These are phyloP conservation scores for Xylaria arbuscula DNA, from an alignment of 2,329 filamentous ascomycete species.

Conservation along the genomic window DNA sequence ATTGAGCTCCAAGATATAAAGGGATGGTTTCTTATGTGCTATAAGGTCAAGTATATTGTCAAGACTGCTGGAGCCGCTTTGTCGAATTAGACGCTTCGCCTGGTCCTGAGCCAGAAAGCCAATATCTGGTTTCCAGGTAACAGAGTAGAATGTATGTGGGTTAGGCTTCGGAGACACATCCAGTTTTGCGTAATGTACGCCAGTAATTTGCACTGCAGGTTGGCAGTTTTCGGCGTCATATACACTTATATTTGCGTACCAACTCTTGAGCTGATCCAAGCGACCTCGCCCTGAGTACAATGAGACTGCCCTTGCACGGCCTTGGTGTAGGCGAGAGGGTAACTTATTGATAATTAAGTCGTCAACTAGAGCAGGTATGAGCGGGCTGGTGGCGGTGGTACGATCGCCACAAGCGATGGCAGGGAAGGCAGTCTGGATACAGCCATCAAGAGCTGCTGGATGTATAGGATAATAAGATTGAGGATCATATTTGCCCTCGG, in stretches of 20 bases:
- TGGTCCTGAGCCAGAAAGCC: slow-evolving; percentile 31
- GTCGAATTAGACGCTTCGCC: not conserved
- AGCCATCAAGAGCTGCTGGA: slow-evolving; percentile 43
- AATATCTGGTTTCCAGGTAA: slow-evolving; percentile 44
- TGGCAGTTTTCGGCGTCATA: slow-evolving; percentile 40
- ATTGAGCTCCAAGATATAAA: slow-evolving; percentile 51
- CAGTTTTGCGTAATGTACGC: slow-evolving; percentile 39
- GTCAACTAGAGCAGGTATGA: slow-evolving; percentile 29
- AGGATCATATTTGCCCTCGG: slow-evolving; percentile 32
- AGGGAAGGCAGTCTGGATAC: slow-evolving; percentile 36
- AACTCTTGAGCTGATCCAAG: slow-evolving; percentile 32
- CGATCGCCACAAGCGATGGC: slow-evolving; percentile 37
- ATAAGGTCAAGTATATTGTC: slow-evolving; percentile 50
- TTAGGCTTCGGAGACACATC: slow-evolving; percentile 41
- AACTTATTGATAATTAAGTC: slow-evolving; percentile 38
- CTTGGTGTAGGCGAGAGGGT: not conserved
- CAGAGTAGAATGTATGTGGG: slow-evolving; percentile 39
- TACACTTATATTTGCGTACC: slow-evolving; percentile 18
- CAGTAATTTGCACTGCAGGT: slow-evolving; percentile 39
- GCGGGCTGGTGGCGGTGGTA: not conserved
- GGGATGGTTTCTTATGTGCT: slow-evolving; percentile 51
- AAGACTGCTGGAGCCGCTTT: not conserved
- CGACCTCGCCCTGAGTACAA: slow-evolving; percentile 36
- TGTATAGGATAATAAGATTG: slow-evolving; percentile 46
- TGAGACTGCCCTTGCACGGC: not conserved